A percentile compares a stretch with the other conserved stretches of the same genome.
Conservation (phyloP, 2,329 filamentous ascomycete genomes). For the Penicillium sp. region DNA sequence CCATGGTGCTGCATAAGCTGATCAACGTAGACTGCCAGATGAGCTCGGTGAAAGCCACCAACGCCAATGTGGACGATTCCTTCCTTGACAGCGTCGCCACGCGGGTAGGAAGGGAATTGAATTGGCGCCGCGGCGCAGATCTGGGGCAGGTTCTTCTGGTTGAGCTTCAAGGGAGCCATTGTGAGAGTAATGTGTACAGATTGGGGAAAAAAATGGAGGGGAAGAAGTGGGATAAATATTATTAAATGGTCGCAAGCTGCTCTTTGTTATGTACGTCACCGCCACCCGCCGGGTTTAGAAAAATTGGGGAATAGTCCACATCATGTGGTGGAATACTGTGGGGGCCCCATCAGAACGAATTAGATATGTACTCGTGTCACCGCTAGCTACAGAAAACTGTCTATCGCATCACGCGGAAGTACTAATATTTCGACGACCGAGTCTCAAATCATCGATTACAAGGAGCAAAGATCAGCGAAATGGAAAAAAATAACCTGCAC, state of each 20-base stretch:
- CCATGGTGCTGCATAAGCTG: constrained; percentile 46
- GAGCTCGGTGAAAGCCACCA: constrained; percentile 57
- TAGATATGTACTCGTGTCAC: not conserved
- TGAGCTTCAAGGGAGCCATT: constrained; percentile 41
- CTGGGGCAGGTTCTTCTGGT: constrained; percentile 40
- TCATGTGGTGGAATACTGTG: not conserved
- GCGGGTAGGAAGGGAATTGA: constrained; percentile 47
- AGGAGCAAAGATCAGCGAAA: not conserved
- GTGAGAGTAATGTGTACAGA: constrained; percentile 1
- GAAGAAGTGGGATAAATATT: not conserved
- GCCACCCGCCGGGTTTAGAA: not conserved
- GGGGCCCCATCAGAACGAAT: not conserved
- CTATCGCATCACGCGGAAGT: not conserved
- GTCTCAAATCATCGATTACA: not conserved
- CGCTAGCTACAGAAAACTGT: not conserved
- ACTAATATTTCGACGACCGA: not conserved
- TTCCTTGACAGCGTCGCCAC: constrained; percentile 49
- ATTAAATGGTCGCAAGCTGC: not conserved
- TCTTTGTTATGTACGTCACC: not conserved
- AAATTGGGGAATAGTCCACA: not conserved
- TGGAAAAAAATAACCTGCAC: not conserved
- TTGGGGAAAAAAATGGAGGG: not conserved
- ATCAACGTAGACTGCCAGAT: constrained; percentile 56
- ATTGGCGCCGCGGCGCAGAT: constrained; percentile 34
- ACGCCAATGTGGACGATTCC: constrained; percentile 58